Percentiles rank a stretch among this genome's conserved stretches.
phyloP scores from a whole-genome alignment of 2,329 filamentous ascomycete genomes.

The Alternaria sp. region DNA sequence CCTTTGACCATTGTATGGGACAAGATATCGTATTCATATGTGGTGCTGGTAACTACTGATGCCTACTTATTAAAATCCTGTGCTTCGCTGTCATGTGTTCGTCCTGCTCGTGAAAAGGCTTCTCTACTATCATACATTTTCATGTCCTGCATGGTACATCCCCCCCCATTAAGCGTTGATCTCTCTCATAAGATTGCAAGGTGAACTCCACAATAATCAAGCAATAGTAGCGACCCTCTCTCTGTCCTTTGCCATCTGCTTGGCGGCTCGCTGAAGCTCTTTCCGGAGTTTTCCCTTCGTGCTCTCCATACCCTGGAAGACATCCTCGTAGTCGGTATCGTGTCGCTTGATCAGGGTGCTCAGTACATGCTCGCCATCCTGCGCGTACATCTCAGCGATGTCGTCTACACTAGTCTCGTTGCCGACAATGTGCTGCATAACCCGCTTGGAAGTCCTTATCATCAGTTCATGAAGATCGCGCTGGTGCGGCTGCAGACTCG shows the following conservation, averaged over 20 bases:
- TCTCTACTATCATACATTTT: neutral
- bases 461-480: constrained; percentile 48
- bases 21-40: neutral
- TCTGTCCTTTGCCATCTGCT: constrained; percentile 15
- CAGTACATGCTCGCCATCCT: constrained; percentile 53
- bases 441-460: constrained; percentile 50
- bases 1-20: neutral
- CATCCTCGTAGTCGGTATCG: constrained; percentile 42
- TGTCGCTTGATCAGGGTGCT: constrained; percentile 52
- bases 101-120: neutral
- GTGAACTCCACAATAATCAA: neutral
- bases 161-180: neutral
- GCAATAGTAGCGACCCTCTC: neutral
- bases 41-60: neutral
- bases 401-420: constrained; percentile 54
- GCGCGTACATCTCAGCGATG: constrained; percentile 53
- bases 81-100: neutral
- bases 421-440: constrained; percentile 55
- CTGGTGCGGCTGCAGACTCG: constrained; percentile 49
- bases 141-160: neutral
- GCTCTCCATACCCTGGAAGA: constrained; percentile 26
- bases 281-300: constrained; percentile 30
- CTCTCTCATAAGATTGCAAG: neutral
- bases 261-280: constrained; percentile 20
- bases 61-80: neutral